phyloP scores from a whole-genome alignment of 306 rosid genomes.

The Lotus japonicus region DNA sequence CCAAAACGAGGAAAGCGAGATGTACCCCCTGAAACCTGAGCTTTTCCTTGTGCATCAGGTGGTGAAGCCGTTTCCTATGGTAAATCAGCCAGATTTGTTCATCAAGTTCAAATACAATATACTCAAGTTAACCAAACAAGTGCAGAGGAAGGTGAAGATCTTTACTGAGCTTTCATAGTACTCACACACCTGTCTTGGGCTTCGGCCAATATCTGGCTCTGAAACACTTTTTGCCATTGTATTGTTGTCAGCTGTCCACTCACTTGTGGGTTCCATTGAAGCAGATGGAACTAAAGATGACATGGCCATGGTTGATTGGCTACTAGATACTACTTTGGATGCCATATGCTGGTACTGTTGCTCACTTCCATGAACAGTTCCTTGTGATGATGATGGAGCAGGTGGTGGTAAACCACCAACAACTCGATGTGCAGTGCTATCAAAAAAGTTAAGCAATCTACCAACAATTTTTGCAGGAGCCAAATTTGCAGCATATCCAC shows the following conservation, averaged over 20 bases:
- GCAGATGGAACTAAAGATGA: constrained; percentile 80
- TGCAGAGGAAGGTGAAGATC: constrained; percentile 1
- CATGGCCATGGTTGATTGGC: constrained; percentile 88
- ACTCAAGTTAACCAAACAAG: constrained; percentile 2
- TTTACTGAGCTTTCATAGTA: constrained; percentile 1
- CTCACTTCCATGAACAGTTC: constrained; percentile 44
- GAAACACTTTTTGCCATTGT: constrained; percentile 74
- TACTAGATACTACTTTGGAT: constrained; percentile 58
- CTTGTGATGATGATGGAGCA: constrained; percentile 56
- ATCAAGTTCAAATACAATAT: constrained; percentile 1
- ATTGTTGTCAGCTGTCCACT: constrained; percentile 54
- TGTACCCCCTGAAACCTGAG: constrained; percentile 45
- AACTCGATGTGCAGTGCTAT: constrained; percentile 89
- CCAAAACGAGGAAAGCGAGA: constrained; percentile 76
- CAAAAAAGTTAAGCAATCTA: constrained; percentile 76
- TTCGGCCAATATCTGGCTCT: constrained; percentile 87
- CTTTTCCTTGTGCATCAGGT: constrained; percentile 51
- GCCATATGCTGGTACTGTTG: constrained; percentile 42
- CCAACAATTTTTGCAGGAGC: constrained; percentile 77
- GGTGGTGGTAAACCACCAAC: constrained; percentile 93
- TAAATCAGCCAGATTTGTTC: constrained; percentile 32
- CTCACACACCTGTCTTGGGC: constrained; percentile 67
- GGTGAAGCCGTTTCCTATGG: constrained; percentile 44
- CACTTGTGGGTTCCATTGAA: constrained; percentile 80
- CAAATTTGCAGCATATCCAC: constrained; percentile 75